Percentiles rank a stretch among this genome's conserved stretches.
Conservation (phyloP, 257 asterid genomes). For the Mentha longifolia region DNA sequence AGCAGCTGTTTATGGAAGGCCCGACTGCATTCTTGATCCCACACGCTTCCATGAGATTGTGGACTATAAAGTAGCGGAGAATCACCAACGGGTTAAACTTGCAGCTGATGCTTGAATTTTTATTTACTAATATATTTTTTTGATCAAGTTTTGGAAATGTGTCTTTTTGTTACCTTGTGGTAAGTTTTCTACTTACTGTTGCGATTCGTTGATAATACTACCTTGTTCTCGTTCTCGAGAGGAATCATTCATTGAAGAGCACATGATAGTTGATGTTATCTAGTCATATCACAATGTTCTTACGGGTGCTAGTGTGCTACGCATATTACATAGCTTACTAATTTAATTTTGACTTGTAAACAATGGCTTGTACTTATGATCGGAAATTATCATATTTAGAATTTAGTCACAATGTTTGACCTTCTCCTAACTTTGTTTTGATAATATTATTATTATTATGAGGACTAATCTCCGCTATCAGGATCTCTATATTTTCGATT, state of each 20-base stretch:
- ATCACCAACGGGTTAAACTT: constrained; percentile 75
- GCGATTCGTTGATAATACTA: constrained; percentile 1
- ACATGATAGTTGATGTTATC: background rate
- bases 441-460: too few species aligned
- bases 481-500: too few species aligned
- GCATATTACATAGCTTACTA: too few species aligned
- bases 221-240: background rate
- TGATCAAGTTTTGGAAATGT: background rate
- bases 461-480: too few species aligned
- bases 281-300: too few species aligned
- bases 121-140: too few species aligned
- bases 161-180: background rate
- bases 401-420: too few species aligned
- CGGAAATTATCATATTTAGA: too few species aligned
- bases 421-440: too few species aligned
- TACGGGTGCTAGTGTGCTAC: too few species aligned
- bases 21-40: constrained; percentile 77
- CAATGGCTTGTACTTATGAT: too few species aligned
- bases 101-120: constrained; percentile 52
- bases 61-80: constrained; percentile 83
- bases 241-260: background rate
- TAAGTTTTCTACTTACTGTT: background rate
- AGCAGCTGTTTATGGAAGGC: constrained; percentile 87
- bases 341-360: too few species aligned
- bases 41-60: constrained; percentile 72